Percentiles rank a stretch among this genome's conserved stretches.
Conservation (phyloP, 345 rosid genomes). For the Citrus unshiu region DNA sequence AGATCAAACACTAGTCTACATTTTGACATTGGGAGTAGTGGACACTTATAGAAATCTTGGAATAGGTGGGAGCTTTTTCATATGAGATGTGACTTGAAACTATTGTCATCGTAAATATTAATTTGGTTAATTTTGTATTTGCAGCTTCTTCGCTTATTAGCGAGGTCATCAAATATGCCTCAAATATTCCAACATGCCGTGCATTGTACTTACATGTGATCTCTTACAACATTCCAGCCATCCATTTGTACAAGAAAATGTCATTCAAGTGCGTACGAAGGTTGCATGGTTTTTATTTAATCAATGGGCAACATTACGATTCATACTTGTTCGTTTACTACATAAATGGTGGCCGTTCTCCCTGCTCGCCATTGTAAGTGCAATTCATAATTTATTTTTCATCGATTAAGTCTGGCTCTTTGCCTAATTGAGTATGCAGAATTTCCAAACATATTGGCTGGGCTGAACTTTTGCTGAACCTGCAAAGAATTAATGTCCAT, state of each 20-base stretch:
- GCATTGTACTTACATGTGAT: slow-evolving; percentile 95
- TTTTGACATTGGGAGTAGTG: slow-evolving; percentile 86
- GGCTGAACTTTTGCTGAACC: background rate
- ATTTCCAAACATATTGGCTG: background rate
- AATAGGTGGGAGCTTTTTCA: slow-evolving; percentile 48
- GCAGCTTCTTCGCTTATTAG: slow-evolving; percentile 76
- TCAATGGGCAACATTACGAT: slow-evolving; percentile 78
- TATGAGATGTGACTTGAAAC: slow-evolving; percentile 5
- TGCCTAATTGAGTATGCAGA: background rate
- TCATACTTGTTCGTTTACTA: slow-evolving; percentile 81
- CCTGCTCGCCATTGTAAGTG: slow-evolving; percentile 87
- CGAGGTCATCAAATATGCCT: slow-evolving; percentile 77
- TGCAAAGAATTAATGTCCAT: background rate
- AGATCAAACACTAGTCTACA: slow-evolving; percentile 79
- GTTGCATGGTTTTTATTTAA: slow-evolving; percentile 71
- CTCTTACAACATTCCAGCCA: slow-evolving; percentile 86
- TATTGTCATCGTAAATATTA: background rate
- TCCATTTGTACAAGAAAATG: slow-evolving; percentile 82
- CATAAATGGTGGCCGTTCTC: slow-evolving; percentile 78
- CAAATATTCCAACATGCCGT: slow-evolving; percentile 55
- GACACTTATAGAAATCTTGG: slow-evolving; percentile 79
- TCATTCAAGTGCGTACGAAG: slow-evolving; percentile 71
- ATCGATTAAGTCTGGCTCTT: slow-evolving; percentile 3
- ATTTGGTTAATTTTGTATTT: slow-evolving; percentile 20
- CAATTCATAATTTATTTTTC: slow-evolving; percentile 7